Conservation (phyloP, 2,329 filamentous ascomycete genomes). For the Penicillium sp. region DNA sequence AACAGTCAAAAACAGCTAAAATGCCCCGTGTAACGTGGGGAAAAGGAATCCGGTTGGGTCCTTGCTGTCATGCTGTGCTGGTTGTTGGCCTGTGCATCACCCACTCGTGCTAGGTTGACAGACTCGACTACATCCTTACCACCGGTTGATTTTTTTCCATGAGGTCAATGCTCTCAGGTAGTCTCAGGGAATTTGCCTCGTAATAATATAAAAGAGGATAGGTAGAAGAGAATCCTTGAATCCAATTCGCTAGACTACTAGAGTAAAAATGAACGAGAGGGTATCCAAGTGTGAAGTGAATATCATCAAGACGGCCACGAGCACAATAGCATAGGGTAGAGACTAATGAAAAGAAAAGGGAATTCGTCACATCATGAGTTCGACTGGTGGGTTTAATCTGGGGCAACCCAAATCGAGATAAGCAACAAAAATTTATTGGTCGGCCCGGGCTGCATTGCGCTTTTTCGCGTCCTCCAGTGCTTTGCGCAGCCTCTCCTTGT, state of each 20-base stretch:
- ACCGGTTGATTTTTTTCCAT: neutral
- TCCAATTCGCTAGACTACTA: neutral
- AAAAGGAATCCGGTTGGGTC: slow-evolving; percentile 20
- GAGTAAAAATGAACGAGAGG: slow-evolving; percentile 5
- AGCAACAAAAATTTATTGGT: slow-evolving; percentile 14
- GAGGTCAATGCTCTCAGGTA: neutral
- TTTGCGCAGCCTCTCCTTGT: slow-evolving; percentile 52
- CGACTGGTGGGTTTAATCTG: neutral
- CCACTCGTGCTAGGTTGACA: neutral
- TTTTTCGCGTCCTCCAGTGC: slow-evolving; percentile 59
- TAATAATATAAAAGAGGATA: neutral
- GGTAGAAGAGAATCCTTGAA: neutral
- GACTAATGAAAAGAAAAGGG: slow-evolving; percentile 18
- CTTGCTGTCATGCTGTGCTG: neutral
- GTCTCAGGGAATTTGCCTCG: neutral
- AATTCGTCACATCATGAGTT: slow-evolving; percentile 29
- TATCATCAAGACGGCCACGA: neutral
- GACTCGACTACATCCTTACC: neutral
- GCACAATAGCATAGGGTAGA: neutral
- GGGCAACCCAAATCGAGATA: slow-evolving; percentile 1
- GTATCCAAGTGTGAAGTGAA: slow-evolving; percentile 11
- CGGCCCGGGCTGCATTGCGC: slow-evolving; percentile 51
- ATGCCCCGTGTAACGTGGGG: slow-evolving; percentile 17
- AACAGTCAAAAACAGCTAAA: neutral
- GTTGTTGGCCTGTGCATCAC: slow-evolving; percentile 7